Conservation (phyloP, 352 stramenopile genomes). For the Phytophthora pluvialis region DNA sequence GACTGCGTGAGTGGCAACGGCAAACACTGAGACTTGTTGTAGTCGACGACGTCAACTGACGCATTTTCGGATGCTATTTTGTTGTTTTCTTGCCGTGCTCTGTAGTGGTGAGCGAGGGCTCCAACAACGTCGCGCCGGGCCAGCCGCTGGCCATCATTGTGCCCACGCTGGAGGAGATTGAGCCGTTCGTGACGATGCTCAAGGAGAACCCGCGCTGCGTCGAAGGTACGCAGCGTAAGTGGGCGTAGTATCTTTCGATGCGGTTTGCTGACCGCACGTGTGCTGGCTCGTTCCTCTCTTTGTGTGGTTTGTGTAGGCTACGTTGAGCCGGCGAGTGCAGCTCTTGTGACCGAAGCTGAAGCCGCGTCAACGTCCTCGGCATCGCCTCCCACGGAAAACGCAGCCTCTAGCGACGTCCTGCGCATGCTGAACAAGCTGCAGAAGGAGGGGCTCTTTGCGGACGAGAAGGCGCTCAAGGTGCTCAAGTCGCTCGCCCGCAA, state of each 20-base stretch:
- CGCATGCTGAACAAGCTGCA: constrained; percentile 79
- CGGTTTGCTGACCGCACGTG: not conserved
- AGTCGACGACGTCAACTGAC: constrained; percentile 5
- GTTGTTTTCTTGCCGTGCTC: constrained; percentile 1
- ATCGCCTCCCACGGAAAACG: constrained; percentile 36
- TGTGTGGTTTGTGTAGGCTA: constrained; percentile 35
- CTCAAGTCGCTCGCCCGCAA: constrained; percentile 89
- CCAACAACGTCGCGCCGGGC: constrained; percentile 61
- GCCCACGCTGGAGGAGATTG: constrained; percentile 60
- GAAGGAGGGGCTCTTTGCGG: constrained; percentile 76
- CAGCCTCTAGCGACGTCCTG: constrained; percentile 70
- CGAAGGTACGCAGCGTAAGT: constrained; percentile 47
- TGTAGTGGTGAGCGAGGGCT: constrained; percentile 69
- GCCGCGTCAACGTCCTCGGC: constrained; percentile 4
- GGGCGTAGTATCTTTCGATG: not conserved
- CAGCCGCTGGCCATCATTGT: constrained; percentile 84
- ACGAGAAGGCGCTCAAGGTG: constrained; percentile 74
- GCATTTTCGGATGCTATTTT: not conserved
- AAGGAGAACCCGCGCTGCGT: constrained; percentile 63
- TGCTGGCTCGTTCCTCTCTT: not conserved
- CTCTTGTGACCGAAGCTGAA: constrained; percentile 25
- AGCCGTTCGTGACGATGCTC: constrained; percentile 65
- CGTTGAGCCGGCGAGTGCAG: constrained; percentile 31
- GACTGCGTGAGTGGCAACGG: constrained; percentile 54
- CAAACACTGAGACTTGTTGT: not conserved